phyloP scores from a whole-genome alignment of 2,329 filamentous ascomycete species.

The Aspergillus ruber region DNA sequence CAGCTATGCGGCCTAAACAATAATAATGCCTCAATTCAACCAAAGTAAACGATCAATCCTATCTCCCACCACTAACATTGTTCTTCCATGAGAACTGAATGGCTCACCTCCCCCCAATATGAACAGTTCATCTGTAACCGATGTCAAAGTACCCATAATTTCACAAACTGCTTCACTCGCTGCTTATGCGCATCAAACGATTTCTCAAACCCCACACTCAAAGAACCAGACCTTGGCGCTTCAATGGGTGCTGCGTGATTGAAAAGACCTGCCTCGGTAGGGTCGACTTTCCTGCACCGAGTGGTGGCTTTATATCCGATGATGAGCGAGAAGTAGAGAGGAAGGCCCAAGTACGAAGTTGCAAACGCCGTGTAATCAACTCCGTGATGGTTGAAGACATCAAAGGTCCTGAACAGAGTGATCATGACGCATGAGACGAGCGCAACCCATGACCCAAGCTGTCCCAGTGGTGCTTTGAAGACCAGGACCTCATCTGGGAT shows the following conservation, averaged over 20 bases:
- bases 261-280: slow-evolving; percentile 60
- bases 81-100: too few species aligned
- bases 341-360: slow-evolving; percentile 69
- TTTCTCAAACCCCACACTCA: background rate
- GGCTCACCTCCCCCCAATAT: too few species aligned
- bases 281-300: slow-evolving; percentile 48
- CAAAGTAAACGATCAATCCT: too few species aligned
- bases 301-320: slow-evolving; percentile 58
- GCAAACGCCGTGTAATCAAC: slow-evolving; percentile 69
- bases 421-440: slow-evolving; percentile 66
- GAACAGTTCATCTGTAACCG: too few species aligned
- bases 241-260: slow-evolving; percentile 12
- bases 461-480: slow-evolving; percentile 64
- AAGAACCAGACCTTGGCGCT: background rate
- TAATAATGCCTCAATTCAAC: too few species aligned
- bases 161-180: background rate
- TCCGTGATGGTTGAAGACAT: slow-evolving; percentile 53
- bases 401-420: slow-evolving; percentile 72
- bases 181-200: background rate
- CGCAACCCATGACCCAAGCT: slow-evolving; percentile 60
- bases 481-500: slow-evolving; percentile 51
- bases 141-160: background rate
- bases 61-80: too few species aligned
- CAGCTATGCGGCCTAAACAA: too few species aligned
- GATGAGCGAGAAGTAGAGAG: slow-evolving; percentile 62